Evolutionary conservation across 2,329 filamentous ascomycete genomes (phyloP).

Genomic region (Stemphylium lycopersici): DNA sequence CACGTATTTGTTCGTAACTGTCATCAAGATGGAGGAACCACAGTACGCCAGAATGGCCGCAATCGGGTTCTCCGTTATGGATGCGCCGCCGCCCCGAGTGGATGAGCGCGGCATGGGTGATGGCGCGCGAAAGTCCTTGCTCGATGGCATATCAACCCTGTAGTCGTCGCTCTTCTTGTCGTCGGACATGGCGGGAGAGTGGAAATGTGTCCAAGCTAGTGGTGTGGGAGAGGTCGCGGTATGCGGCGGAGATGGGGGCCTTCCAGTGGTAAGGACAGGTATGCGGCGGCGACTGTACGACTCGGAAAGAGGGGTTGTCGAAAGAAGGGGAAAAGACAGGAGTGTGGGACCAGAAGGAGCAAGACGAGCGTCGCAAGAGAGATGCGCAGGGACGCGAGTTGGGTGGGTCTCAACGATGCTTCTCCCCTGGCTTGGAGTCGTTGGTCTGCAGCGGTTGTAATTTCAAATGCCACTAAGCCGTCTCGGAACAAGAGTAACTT

Average conservation of each 20-base stretch:
- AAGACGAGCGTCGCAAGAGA: conserved; percentile 26
- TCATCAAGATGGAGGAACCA: conserved; percentile 97
- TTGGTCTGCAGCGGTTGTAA: conserved; percentile 26
- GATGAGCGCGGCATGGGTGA: conserved; percentile 58
- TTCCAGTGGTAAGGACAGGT: conserved; percentile 23
- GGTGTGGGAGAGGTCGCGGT: conserved; percentile 11
- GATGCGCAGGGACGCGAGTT: conserved; percentile 39
- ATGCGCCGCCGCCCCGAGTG: conserved; percentile 20
- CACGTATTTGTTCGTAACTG: conserved; percentile 99
- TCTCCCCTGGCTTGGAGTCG: conserved; percentile 35
- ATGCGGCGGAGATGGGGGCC: conserved; percentile 22
- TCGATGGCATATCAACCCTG: conserved; percentile 66
- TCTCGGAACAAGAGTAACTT: conserved; percentile 22
- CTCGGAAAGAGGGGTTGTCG: conserved; percentile 1
- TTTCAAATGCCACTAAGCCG: conserved; percentile 37
- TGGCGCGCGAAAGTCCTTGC: conserved; percentile 50
- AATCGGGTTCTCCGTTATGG: conserved; percentile 74
- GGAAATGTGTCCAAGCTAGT: conserved; percentile 2
- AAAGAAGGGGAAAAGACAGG: conserved; percentile 27
- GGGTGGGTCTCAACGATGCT: conserved; percentile 29
- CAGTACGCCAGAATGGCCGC: conserved; percentile 90
- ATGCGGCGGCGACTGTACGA: conserved; percentile 12
- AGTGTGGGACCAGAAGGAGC: conserved; percentile 19
- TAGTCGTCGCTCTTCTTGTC: conserved; percentile 87
- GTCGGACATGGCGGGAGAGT: conserved; percentile 70